Percentiles rank a stretch among this genome's conserved stretches.
phyloP scores from a whole-genome alignment of 2,329 filamentous ascomycete species.

The Talaromyces sp. region DNA sequence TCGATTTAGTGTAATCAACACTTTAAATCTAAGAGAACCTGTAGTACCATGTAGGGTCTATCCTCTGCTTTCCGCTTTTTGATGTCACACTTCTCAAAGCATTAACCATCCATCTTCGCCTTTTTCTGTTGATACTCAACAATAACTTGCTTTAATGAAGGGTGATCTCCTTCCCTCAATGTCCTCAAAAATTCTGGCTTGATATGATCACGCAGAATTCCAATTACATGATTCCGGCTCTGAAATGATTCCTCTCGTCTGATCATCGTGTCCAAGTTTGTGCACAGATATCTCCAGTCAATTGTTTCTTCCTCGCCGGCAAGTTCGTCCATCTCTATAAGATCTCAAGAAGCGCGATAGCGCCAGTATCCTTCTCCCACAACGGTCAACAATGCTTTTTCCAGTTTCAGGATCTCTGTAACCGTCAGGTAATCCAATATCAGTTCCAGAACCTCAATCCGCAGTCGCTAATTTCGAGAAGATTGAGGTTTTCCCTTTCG shows the following conservation, averaged over 20 bases:
- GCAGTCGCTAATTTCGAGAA: neutral
- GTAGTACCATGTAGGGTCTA: neutral
- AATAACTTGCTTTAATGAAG: neutral
- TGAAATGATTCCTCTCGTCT: neutral
- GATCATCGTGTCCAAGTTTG: neutral
- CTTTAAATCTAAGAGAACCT: neutral
- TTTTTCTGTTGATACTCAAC: neutral
- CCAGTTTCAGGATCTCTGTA: neutral
- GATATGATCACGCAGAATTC: neutral
- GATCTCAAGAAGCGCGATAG: neutral
- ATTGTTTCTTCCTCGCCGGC: neutral
- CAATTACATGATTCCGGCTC: neutral
- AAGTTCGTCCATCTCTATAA: neutral
- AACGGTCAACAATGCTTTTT: neutral
- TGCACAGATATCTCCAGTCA: constrained; percentile 1
- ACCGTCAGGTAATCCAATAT: neutral
- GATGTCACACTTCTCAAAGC: neutral
- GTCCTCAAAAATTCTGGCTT: neutral
- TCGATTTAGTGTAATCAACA: neutral
- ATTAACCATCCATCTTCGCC: neutral
- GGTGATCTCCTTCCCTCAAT: neutral
- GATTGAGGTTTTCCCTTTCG: neutral
- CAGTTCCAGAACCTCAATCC: neutral
- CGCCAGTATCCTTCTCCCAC: neutral
- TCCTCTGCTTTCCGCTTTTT: neutral